A percentile compares a stretch with the other conserved stretches of the same genome.
Conservation (phyloP, 2,329 filamentous ascomycete genomes). For the Beauveria varroae region DNA sequence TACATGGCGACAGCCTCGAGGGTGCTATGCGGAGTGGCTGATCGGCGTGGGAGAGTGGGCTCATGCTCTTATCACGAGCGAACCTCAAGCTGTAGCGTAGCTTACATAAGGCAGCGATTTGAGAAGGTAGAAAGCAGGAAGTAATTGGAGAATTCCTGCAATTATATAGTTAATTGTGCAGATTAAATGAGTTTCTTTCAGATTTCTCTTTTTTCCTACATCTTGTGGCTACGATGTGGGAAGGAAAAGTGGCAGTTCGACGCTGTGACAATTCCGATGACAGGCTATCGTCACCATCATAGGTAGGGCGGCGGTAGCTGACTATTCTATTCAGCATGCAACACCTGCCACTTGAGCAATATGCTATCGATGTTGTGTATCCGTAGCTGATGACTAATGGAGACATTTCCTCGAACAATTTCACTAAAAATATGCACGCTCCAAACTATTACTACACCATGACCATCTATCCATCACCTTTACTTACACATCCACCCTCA, state of each 20-base stretch:
- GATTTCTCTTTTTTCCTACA: too few relatives aligned
- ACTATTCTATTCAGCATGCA: too few relatives aligned
- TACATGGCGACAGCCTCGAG: constrained; percentile 56
- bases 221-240: background rate
- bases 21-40: constrained; percentile 3
- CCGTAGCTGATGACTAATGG: too few relatives aligned
- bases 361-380: too few relatives aligned
- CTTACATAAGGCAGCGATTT: constrained; percentile 5
- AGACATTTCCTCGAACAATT: too few relatives aligned
- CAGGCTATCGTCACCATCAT: background rate
- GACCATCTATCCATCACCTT: background rate
- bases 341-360: too few relatives aligned
- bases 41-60: background rate
- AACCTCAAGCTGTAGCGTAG: background rate
- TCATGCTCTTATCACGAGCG: background rate
- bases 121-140: background rate
- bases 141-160: too few relatives aligned
- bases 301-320: background rate
- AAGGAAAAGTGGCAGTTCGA: background rate
- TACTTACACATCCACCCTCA: background rate
- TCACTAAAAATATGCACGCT: too few relatives aligned
- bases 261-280: background rate
- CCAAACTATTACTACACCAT: too few relatives aligned
- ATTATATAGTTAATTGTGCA: background rate
- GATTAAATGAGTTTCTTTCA: background rate